Conservation (phyloP, 2,329 filamentous ascomycete genomes). For the Coniochaeta sp. region DNA sequence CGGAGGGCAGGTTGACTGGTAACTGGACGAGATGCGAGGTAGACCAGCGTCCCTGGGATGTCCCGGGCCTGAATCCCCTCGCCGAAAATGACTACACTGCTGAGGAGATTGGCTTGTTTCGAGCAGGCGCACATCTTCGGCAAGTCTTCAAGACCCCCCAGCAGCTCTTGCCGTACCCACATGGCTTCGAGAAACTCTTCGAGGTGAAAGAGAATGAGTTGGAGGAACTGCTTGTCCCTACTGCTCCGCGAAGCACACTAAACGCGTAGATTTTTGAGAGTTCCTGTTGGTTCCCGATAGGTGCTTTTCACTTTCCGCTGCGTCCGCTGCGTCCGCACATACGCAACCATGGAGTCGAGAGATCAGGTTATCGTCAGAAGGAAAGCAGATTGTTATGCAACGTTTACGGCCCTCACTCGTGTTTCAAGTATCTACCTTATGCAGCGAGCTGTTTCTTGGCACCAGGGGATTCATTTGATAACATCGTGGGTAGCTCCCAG, state of each 20-base stretch:
- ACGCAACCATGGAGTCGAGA: too few relatives aligned
- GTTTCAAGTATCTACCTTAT: too few relatives aligned
- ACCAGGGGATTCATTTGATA: too few relatives aligned
- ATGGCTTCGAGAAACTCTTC: not conserved
- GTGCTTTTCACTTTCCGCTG: not conserved
- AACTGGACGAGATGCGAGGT: conserved; percentile 12
- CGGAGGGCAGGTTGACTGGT: conserved; percentile 1
- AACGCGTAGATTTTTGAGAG: not conserved
- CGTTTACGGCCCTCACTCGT: too few relatives aligned
- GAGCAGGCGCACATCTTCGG: not conserved
- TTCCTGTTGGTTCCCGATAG: not conserved
- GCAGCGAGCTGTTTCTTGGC: too few relatives aligned
- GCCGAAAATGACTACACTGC: not conserved
- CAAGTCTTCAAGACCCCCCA: not conserved
- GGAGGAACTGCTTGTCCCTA: not conserved
- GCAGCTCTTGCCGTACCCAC: not conserved
- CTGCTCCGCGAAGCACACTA: not conserved
- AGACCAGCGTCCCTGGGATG: conserved; percentile 6
- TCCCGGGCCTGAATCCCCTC: not conserved
- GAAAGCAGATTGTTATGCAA: too few relatives aligned
- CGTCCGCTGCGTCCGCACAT: not conserved
- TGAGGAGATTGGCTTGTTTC: not conserved
- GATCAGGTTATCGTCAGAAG: too few relatives aligned
- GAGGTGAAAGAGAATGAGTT: not conserved
- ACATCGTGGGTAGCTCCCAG: too few relatives aligned